Evolutionary conservation across 192 early-diverging fungal species (phyloP), one percentile per base, ranked within the genome.

Genomic region (Coemansia sp.): DNA sequence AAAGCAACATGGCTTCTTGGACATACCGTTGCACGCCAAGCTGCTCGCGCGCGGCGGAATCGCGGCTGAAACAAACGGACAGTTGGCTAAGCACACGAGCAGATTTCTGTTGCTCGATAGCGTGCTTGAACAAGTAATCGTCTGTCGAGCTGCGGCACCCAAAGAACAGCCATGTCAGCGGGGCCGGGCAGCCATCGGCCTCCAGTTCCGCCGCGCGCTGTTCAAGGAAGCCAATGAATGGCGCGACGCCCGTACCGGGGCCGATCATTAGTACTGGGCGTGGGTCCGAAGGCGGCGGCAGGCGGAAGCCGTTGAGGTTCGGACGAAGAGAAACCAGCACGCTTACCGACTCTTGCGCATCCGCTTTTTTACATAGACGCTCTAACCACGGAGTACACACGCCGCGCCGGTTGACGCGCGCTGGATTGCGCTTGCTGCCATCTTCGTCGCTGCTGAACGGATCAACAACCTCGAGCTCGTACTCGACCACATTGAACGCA

Each of bases 231-330:
- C 92, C 90, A 33, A 95, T 82, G 51, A 98, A 96, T 0, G 97
- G 96, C 9, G 96, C 92, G n/a, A 99, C 87, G 20, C 97, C 97
- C 1, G 97, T 97, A 41, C 96, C 97, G 2, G 96, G 93, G 2
- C 92, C 92, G 34, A 97, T 88, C 89, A 98, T 87, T 21, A 98
- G 80, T 7, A 98, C 76, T 0, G 94, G 92, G 16, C 76, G 85
- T 15, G 66, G 63, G 16, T 83, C 80, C 16, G 72, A 33, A 39
- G 87, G 81, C 10, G 64, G 60, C 8, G 26, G 45, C 63, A 96
- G 81, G 6, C 72, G 77, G 84, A 96, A 98, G 6, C 68, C 84
- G 49, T 85, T 85, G 48, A 76, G 58, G 39, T 89, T 90, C 3
- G 78, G 79, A 12, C 86, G 86, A 58, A 85, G 63, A 68, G 87